Conservation (phyloP, 768 basidiomycete genomes). For the Boletus huronensis region DNA sequence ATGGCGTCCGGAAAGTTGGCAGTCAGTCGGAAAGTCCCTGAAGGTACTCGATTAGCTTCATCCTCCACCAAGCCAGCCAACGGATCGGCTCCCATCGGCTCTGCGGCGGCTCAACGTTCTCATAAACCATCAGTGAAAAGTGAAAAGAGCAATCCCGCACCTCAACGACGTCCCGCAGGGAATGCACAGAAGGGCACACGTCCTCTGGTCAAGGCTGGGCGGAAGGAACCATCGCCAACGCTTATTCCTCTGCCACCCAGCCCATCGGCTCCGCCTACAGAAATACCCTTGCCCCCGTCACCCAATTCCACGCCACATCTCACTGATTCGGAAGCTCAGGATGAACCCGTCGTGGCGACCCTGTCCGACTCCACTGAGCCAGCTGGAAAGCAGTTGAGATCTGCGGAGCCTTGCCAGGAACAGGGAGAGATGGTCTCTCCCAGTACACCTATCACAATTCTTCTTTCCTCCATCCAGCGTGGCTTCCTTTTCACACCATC, state of each 20-base stretch:
- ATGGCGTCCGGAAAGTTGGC: neutral
- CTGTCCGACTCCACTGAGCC: neutral
- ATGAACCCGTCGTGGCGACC: neutral
- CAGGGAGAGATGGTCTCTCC: slow-evolving; percentile 11
- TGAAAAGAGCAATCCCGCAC: slow-evolving; percentile 5
- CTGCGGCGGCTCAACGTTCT: slow-evolving; percentile 3
- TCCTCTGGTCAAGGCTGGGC: slow-evolving; percentile 9
- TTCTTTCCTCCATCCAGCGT: slow-evolving; percentile 58
- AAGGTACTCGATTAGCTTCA: slow-evolving; percentile 2
- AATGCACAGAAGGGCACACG: slow-evolving; percentile 10
- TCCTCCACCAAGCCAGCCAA: slow-evolving; percentile 10
- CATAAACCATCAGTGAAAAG: slow-evolving; percentile 10
- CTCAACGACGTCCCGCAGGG: slow-evolving; percentile 9
- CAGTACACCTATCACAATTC: slow-evolving; percentile 64
- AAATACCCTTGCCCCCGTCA: slow-evolving; percentile 22
- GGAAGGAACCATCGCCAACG: slow-evolving; percentile 15
- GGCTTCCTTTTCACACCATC: slow-evolving; percentile 66
- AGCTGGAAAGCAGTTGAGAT: neutral
- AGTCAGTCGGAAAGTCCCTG: slow-evolving; percentile 8
- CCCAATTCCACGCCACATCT: slow-evolving; percentile 7
- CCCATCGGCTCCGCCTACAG: slow-evolving; percentile 17
- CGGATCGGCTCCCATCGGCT: neutral
- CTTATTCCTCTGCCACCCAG: slow-evolving; percentile 21
- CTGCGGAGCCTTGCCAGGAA: slow-evolving; percentile 1
- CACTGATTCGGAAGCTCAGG: slow-evolving; percentile 1